Conservation (phyloP, 305 asterid genomes). For the Andrographis paniculata region DNA sequence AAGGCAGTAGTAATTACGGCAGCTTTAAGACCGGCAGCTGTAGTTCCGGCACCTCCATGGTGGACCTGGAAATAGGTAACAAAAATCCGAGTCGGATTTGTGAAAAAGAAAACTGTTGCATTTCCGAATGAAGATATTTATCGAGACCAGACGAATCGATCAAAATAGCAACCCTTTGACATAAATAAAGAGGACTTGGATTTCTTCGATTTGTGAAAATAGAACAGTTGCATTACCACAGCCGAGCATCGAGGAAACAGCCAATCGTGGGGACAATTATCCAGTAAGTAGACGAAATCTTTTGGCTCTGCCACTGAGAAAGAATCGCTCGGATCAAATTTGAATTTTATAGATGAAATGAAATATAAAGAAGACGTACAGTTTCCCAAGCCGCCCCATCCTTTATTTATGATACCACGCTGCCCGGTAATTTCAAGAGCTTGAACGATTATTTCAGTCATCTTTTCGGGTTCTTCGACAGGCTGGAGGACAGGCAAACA, state of each 20-base stretch:
- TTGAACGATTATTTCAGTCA: conserved; percentile 66
- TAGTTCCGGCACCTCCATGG: conserved; percentile 99
- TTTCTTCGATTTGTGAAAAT: background rate
- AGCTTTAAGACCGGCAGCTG: conserved; percentile 95
- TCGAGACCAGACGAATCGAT: background rate
- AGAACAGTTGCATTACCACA: conserved; percentile 48
- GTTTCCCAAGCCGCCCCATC: conserved; percentile 95
- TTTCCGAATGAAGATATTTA: background rate
- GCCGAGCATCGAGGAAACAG: conserved; percentile 74
- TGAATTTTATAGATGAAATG: too few relatives aligned
- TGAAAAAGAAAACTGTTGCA: background rate
- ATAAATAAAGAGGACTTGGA: background rate
- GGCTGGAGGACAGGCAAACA: conserved; percentile 45
- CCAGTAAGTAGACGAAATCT: conserved; percentile 65
- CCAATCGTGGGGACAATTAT: conserved; percentile 97
- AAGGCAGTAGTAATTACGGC: conserved; percentile 38
- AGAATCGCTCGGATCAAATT: conserved; percentile 2
- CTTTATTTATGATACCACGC: conserved; percentile 92
- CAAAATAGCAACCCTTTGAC: background rate
- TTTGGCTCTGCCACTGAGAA: conserved; percentile 64
- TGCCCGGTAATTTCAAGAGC: conserved; percentile 79
- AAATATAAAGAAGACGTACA: conserved; percentile 53
- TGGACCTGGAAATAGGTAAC: conserved; percentile 54
- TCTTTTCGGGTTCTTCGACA: conserved; percentile 73
- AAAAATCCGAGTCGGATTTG: background rate